Percentiles rank a stretch among this genome's conserved stretches.
These are phyloP conservation scores for Arthrobotrys iridis DNA, from an alignment of 2,329 filamentous ascomycete species.

Conservation along the genomic window DNA sequence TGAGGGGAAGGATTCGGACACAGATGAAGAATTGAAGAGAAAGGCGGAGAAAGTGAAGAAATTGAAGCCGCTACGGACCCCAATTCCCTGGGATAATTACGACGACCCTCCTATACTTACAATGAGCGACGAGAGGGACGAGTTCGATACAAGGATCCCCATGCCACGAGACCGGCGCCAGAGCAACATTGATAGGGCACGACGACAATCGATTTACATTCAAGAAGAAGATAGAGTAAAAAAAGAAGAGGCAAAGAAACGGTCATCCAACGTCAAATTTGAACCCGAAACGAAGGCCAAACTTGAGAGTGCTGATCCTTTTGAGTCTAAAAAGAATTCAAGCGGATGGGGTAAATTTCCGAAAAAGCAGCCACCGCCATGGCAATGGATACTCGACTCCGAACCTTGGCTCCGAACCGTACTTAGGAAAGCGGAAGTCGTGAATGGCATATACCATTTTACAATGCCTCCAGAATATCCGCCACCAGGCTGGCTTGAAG, in stretches of 20 bases:
- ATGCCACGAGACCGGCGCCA: not conserved
- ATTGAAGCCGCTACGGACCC: not conserved
- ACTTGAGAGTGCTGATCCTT: not conserved
- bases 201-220: not conserved
- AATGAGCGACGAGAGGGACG: not conserved
- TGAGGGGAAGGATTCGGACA: slow-evolving; percentile 29
- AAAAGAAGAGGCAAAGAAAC: not conserved
- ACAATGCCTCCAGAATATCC: not conserved
- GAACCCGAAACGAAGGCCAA: not conserved
- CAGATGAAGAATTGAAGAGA: slow-evolving; percentile 35
- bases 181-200: not conserved
- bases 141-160: not conserved
- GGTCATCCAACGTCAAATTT: not conserved
- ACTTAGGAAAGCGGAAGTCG: not conserved
- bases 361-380: not conserved
- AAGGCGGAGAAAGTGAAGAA: slow-evolving; percentile 51
- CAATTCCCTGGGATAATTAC: slow-evolving; percentile 31
- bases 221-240: not conserved
- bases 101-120: not conserved
- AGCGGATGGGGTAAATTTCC: not conserved
- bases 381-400: not conserved
- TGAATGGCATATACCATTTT: not conserved
- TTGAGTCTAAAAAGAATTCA: not conserved
- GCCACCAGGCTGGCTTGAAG: not conserved
- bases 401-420: not conserved